These are phyloP conservation scores for Fraxinus ornus DNA, from an alignment of 305 asterid species.

Conservation along the genomic window DNA sequence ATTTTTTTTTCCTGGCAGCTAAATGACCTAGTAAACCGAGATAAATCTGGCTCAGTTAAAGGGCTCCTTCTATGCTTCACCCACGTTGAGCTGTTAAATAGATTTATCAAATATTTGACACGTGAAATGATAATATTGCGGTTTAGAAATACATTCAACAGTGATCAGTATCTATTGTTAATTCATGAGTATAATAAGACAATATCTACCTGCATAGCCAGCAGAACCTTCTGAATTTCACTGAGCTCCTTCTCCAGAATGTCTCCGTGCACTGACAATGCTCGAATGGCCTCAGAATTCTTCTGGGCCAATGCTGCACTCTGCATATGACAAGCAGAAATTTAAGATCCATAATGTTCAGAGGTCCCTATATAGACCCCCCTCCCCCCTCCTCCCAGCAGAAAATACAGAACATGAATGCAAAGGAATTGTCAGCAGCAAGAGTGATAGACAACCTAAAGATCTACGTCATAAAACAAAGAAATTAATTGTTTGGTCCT, in stretches of 20 bases:
- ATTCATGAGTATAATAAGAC: background rate
- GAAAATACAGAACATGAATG: background rate
- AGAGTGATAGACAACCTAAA: background rate
- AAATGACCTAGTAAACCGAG: background rate
- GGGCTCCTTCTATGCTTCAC: background rate
- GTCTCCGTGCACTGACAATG: constrained; percentile 74
- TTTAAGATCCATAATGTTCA: background rate
- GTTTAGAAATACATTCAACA: background rate
- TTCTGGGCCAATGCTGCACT: constrained; percentile 72
- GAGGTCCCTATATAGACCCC: background rate
- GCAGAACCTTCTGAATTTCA: constrained; percentile 73
- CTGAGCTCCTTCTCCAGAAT: constrained; percentile 68
- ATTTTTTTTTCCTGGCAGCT: background rate
- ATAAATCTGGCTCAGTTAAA: background rate
- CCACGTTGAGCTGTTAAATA: background rate
- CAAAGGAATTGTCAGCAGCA: background rate
- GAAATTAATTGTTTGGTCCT: background rate
- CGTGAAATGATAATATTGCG: background rate
- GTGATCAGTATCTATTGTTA: background rate
- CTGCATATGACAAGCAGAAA: constrained; percentile 27
- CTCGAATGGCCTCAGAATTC: constrained; percentile 77
- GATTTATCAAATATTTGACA: background rate
- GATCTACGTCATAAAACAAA: background rate
- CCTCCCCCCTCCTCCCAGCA: background rate
- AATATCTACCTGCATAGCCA: constrained; percentile 81